Evolutionary conservation across 345 rosid genomes (phyloP).

Genomic region (Acer yangbiense): DNA sequence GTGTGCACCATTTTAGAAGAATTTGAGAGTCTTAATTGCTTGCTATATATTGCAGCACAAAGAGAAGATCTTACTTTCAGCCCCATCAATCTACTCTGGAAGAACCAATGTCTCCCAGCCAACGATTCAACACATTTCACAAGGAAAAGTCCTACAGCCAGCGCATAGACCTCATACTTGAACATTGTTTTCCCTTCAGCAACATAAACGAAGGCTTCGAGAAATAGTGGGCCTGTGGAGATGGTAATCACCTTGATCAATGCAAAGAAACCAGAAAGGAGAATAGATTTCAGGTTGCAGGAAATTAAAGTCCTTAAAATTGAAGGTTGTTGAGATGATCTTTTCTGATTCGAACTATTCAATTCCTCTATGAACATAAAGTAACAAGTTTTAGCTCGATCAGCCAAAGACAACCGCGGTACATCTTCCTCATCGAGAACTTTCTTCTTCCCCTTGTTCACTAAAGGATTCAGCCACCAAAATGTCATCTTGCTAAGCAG

Average conservation of each 20-base stretch:
- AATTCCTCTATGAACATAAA: constrained; percentile 26
- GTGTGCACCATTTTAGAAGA: constrained; percentile 37
- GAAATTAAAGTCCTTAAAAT: constrained; percentile 36
- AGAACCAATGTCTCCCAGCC: constrained; percentile 55
- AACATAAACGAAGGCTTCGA: constrained; percentile 45
- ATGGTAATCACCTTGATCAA: constrained; percentile 42
- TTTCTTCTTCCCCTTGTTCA: constrained; percentile 47
- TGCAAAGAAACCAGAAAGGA: constrained; percentile 47
- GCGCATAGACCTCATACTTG: constrained; percentile 38
- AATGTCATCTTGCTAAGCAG: constrained; percentile 44
- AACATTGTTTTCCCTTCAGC: constrained; percentile 38
- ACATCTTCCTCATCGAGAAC: constrained; percentile 46
- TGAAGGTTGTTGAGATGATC: constrained; percentile 25
- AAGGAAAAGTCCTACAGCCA: constrained; percentile 35
- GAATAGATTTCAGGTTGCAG: constrained; percentile 39
- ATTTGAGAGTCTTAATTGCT: constrained; percentile 49
- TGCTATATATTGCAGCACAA: constrained; percentile 48
- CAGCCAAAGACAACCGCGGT: constrained; percentile 37
- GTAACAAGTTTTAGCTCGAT: constrained; percentile 49
- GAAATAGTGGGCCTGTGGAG: constrained; percentile 51
- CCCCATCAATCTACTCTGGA: constrained; percentile 41
- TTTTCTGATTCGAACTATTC: constrained; percentile 25
- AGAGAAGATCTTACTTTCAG: constrained; percentile 45
- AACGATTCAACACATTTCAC: constrained; percentile 52
- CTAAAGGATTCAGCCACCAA: constrained; percentile 62